Percentiles rank a stretch among this genome's conserved stretches.
Conservation (phyloP, 1,284 basidiomycete genomes). For the Hemileia vastatrix region DNA sequence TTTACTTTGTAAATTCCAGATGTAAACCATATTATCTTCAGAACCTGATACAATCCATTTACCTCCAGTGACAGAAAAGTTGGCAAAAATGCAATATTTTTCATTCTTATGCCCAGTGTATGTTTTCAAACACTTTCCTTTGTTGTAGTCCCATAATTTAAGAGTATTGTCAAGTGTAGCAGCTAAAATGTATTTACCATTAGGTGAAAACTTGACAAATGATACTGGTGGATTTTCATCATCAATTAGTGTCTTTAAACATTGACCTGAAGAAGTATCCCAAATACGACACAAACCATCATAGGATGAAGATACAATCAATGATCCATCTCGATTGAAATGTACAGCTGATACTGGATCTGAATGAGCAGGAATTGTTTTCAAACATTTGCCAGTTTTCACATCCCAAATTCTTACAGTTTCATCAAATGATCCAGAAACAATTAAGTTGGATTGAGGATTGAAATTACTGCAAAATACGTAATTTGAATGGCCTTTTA, state of each 20-base stretch:
- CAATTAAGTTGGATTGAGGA: conserved; percentile 74
- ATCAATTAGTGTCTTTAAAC: conserved; percentile 89
- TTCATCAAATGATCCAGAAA: conserved; percentile 88
- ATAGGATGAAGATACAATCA: conserved; percentile 86
- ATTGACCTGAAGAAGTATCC: conserved; percentile 92
- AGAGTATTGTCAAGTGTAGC: conserved; percentile 86
- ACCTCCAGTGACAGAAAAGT: conserved; percentile 62
- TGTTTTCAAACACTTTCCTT: conserved; percentile 84
- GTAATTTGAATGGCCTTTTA: conserved; percentile 80
- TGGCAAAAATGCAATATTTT: conserved; percentile 61
- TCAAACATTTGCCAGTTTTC: conserved; percentile 65
- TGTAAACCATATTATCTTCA: conserved; percentile 73
- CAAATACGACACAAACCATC: conserved; percentile 93
- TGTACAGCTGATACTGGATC: conserved; percentile 88
- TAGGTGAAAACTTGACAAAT: conserved; percentile 78
- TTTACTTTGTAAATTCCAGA: conserved; percentile 84
- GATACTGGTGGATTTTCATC: conserved; percentile 91
- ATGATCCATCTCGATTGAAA: conserved; percentile 87
- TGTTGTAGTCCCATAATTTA: conserved; percentile 84
- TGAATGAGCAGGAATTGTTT: conserved; percentile 82
- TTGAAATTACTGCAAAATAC: conserved; percentile 88
- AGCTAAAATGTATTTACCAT: conserved; percentile 73
- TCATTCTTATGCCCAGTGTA: conserved; percentile 72
- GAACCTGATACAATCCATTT: conserved; percentile 74
- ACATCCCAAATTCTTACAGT: conserved; percentile 92